These are phyloP conservation scores for Pseudonitzschia pungens DNA, from an alignment of 108 stramenopile genomes.

Conservation along the genomic window DNA sequence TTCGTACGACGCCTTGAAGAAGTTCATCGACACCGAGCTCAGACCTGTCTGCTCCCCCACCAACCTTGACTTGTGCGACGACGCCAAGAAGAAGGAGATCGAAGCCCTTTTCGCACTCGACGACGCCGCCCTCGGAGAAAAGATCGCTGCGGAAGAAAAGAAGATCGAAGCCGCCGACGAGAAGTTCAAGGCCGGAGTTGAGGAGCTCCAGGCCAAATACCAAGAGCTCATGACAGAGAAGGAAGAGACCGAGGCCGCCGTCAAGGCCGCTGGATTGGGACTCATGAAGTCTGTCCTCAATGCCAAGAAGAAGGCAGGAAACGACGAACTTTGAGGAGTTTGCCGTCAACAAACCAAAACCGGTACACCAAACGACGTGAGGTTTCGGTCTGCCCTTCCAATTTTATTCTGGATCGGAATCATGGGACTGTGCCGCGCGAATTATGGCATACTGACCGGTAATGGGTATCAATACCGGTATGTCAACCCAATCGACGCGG, in stretches of 20 bases:
- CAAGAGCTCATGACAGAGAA: constrained; percentile 59
- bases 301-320: constrained; percentile 39
- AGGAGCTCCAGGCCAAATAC: constrained; percentile 73
- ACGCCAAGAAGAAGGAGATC: constrained; percentile 67
- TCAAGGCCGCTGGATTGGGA: constrained; percentile 84
- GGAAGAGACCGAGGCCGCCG: constrained; percentile 66
- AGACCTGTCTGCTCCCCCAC: constrained; percentile 56
- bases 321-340: constrained; percentile 61
- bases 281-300: constrained; percentile 89
- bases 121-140: constrained; percentile 46
- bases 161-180: constrained; percentile 66
- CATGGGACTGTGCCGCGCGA: neutral
- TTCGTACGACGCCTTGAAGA: constrained; percentile 56
- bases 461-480: too few relatives aligned
- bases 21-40: constrained; percentile 74
- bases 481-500: neutral
- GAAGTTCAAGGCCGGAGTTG: constrained; percentile 65
- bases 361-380: neutral
- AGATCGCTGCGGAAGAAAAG: constrained; percentile 69
- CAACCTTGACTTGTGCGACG: constrained; percentile 78
- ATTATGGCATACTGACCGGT: too few relatives aligned
- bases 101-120: constrained; percentile 67
- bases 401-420: neutral
- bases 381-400: neutral
- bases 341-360: neutral